A percentile compares a stretch with the other conserved stretches of the same genome.
phyloP scores from a whole-genome alignment of 2,329 filamentous ascomycete species.

The Fusarium marasasianum region DNA sequence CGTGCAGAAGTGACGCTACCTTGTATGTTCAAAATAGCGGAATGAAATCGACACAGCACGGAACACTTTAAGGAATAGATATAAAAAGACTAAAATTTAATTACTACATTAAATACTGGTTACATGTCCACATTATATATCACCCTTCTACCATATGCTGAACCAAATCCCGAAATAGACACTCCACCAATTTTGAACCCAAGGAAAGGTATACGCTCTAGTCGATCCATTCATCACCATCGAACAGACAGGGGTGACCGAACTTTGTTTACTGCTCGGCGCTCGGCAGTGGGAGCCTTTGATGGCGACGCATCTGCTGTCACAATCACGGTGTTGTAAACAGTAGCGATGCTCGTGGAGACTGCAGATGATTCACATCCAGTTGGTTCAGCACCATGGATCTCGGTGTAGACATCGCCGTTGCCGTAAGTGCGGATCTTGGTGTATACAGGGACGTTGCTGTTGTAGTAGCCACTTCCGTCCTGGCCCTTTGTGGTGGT shows the following conservation, averaged over 20 bases:
- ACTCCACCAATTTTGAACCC: background rate
- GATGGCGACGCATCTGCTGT: conserved; percentile 40
- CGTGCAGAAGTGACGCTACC: background rate
- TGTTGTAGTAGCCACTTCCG: conserved; percentile 4
- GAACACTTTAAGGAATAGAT: background rate
- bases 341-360: conserved; percentile 47
- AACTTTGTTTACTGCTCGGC: conserved; percentile 7
- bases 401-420: conserved; percentile 18
- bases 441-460: conserved; percentile 24
- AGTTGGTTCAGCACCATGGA: conserved; percentile 17
- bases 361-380: conserved; percentile 37
- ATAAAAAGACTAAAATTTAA: conserved; percentile 5
- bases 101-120: conserved; percentile 23
- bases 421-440: conserved; percentile 27
- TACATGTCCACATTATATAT: conserved; percentile 10
- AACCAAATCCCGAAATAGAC: background rate
- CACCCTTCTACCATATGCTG: background rate
- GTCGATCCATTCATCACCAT: conserved; percentile 13
- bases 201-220: conserved; percentile 1
- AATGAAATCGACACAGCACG: background rate
- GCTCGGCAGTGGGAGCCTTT: conserved; percentile 1
- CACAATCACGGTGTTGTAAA: conserved; percentile 50
- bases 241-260: conserved; percentile 24
- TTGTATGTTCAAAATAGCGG: too few species aligned
- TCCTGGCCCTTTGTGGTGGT: conserved; percentile 17